Evolutionary conservation across 768 basidiomycete species (phyloP), one percentile per base, ranked within the genome.

Genomic region (Podaxis sp.): DNA sequence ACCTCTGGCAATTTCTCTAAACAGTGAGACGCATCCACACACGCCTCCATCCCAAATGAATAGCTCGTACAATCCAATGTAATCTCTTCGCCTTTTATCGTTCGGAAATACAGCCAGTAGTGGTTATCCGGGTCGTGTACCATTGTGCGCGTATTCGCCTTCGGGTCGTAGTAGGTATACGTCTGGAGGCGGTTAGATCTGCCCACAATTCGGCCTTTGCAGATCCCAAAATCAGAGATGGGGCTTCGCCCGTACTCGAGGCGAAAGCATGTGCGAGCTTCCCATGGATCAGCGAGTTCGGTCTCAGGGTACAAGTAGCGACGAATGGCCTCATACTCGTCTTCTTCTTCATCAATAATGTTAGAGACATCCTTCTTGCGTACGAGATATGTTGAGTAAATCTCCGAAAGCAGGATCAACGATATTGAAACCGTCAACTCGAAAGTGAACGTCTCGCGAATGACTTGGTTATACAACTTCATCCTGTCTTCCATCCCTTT

Each of bases 101-200:
- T 81, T 4, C 68, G 78, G 73, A 83, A 82, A 66, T 80, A 84
- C 7, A 82, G 70, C 80, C 81, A 82, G 64, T 82, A 82, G 64
- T 82, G 82, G 20, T 82, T 77, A 30, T 77, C 62, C 1, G 80
- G 78, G 63, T 80, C 76, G 51, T 82, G 81, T 2, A 64, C 72
- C 63, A 41, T 68, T 66, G 68, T 76, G 79, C 3, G 73, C 72
- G 10, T 82, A 66, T 48, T 68, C 68, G 66, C 80, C 77, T 51
- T 75, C 68, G 7, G 48, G 59, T 74, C 64, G 49, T 68, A 71
- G 67, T 78, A 83, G 2, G 75, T 75, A 7, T 82, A 70, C 38
- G 68, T 72, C 65, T 82, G 79, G 38, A 65, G 10, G 26, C 46
- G 33, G 48, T 77, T 71, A 1, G 46, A 40, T 17, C 66, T 75